Percentiles rank a stretch among this genome's conserved stretches.
These are phyloP conservation scores for Rhododendron vialii DNA, from an alignment of 148 eudicot species.

Conservation along the genomic window DNA sequence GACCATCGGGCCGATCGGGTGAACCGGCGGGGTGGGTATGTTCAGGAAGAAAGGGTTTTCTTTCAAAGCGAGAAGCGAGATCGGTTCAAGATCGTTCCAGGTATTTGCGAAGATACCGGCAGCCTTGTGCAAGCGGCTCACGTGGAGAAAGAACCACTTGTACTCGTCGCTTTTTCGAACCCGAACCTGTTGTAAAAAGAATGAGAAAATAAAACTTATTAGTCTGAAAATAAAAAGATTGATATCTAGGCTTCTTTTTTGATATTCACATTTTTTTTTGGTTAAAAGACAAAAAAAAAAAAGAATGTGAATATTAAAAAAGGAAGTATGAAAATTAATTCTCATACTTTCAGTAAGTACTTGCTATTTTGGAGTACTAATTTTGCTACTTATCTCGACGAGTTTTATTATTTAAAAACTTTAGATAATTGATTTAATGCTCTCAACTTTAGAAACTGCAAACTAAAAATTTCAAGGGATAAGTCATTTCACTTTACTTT, in stretches of 20 bases:
- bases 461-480: too few relatives aligned
- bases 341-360: too few relatives aligned
- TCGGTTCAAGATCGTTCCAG: constrained; percentile 45
- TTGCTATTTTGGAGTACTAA: neutral
- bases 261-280: too few relatives aligned
- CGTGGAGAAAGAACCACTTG: constrained; percentile 25
- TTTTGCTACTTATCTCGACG: neutral
- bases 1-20: constrained; percentile 38
- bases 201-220: neutral
- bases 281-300: too few relatives aligned
- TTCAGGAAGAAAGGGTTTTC: constrained; percentile 21
- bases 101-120: constrained; percentile 42
- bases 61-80: constrained; percentile 23
- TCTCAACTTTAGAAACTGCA: too few relatives aligned
- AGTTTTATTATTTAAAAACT: too few relatives aligned
- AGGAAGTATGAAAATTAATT: too few relatives aligned
- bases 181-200: neutral
- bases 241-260: too few relatives aligned
- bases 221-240: too few relatives aligned
- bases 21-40: constrained; percentile 27
- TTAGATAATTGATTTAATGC: too few relatives aligned
- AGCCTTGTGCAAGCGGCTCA: constrained; percentile 12
- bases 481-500: too few relatives aligned
- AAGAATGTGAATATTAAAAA: too few relatives aligned
- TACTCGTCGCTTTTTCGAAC: constrained; percentile 19